Evolutionary conservation across 78 protist species (phyloP), one percentile per base, ranked within the genome.

Genomic region (Anaeramoeba flamelloides): DNA sequence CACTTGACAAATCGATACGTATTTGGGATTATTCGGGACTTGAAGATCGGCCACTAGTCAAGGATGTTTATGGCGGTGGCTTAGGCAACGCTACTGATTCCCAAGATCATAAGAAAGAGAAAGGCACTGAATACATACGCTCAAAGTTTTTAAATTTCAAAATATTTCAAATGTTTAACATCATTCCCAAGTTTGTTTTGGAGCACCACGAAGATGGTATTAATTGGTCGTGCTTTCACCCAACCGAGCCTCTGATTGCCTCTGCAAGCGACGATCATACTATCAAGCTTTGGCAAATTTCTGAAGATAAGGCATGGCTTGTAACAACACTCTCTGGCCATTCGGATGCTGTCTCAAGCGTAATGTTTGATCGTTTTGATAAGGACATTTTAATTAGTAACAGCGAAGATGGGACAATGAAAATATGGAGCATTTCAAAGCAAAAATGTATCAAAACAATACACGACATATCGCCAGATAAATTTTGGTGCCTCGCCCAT

Each of bases 341-440:
- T 86, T 86, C 84, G 83, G 90, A 91, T 90, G 93, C 94, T 81
- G 99, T 95, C 22, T 82, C 92, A 2, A 94, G 97, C 76, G 95
- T 88, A 1, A 30, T 92, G 37, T 96, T 93, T 85, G n/a, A n/a
- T n/a, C n/a, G n/a, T n/a, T n/a, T n/a, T n/a, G n/a, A n/a, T n/a
- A n/a, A n/a, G n/a, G 89, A 86, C 76, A 84, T 89, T 36, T 83
- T 89, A 74, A 75, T 90, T 38, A 76, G 87, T 40, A 86, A 91
- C 88, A 84, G 92, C n/a, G 99, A 96, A 76, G 99, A 96, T 86
- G 86, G 87, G 85, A 82, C 96, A 12, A 92, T 96, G 76, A 90
- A 97, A 38, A 96, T 96, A 78, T 96, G 98, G 98, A 98, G 95
- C n/a, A n/a, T n/a, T n/a, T n/a, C n/a, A n/a, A n/a, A n/a, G n/a